Evolutionary conservation across 1,284 basidiomycete genomes (phyloP), one percentile per base, ranked within the genome.

Genomic region (Trichosporon sp.): DNA sequence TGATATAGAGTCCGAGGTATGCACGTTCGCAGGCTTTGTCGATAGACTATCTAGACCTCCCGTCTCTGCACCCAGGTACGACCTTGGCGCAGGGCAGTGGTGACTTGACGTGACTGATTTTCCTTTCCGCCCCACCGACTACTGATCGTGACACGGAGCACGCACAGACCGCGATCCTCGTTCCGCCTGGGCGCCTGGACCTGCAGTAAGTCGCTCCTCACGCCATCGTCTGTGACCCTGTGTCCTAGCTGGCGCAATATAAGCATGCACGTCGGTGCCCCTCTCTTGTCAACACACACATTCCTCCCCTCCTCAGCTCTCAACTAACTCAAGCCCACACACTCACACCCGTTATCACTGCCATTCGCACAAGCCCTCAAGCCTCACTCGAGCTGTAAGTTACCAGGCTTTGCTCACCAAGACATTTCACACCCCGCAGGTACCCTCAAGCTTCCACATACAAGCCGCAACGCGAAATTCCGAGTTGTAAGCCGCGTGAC

Each of bases 151-250:
- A 54, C 51, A 54, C 19, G n/a, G 26, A 54, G 51, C 51, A 19
- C n/a, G 51, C 51, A 54, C 51, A 54, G 51, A 21, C 51, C 51
- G 51, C 51, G 51, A 54, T 54, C 51, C 21, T 54, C 51, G 51
- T 54, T 12, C 19, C 19, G n/a, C 51, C 43, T 46, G 51, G 51
- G 3, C 51, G n/a, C 51, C 43, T 46, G 51, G 51, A 10, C 51
- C 51, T 54, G 4, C 51, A 54, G 19, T 37, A 8, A n/a, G 16
- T 48, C 46, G 51, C 51, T 19, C 51, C 26, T 26, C 51, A 21
- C 51, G 51, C 51, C 51, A 54, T 54, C 51, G 51, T 54, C 19
- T 54, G 51, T 16, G n/a, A 54, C 21, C 21, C 51, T 46, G 16
- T 46, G 2, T 16, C 43, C 43, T 3, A 4, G 16, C 43, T 46